phyloP scores from a whole-genome alignment of 345 rosid species.

The Rubroshorea leprosula region DNA sequence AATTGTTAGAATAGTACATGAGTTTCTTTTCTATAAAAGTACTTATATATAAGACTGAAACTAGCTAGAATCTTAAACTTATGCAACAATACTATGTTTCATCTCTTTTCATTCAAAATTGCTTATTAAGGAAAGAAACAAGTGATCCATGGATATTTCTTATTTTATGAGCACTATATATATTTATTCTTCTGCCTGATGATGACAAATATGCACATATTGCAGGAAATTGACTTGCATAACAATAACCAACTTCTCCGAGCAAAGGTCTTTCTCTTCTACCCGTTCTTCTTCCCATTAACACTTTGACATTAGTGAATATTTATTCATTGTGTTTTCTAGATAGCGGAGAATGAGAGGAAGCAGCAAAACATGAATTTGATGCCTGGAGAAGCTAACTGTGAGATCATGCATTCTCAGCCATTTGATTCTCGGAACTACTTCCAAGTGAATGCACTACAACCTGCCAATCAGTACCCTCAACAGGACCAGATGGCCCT shows the following conservation, averaged over 20 bases:
- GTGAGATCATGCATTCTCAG: slow-evolving; percentile 57
- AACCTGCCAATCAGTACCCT: slow-evolving; percentile 57
- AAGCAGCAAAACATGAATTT: slow-evolving; percentile 62
- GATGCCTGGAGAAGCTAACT: slow-evolving; percentile 74
- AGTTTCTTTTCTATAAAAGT: too few species aligned
- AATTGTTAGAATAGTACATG: too few species aligned
- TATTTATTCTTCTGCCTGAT: background rate
- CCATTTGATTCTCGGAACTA: slow-evolving; percentile 63
- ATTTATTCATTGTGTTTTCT: background rate
- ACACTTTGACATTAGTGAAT: background rate
- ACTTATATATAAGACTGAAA: too few species aligned
- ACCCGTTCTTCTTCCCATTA: background rate
- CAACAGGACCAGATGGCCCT: slow-evolving; percentile 69
- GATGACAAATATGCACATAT: background rate
- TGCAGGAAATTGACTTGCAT: slow-evolving; percentile 91
- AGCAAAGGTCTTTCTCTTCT: slow-evolving; percentile 55
- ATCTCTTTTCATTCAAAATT: too few species aligned
- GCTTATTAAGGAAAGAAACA: too few species aligned
- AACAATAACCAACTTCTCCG: slow-evolving; percentile 91
- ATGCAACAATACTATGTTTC: too few species aligned
- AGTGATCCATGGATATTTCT: too few species aligned
- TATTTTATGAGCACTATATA: too few species aligned
- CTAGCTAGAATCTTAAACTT: too few species aligned
- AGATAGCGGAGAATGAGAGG: slow-evolving; percentile 78
- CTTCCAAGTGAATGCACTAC: slow-evolving; percentile 79